These are phyloP conservation scores for Pisolithus tinctorius DNA, from an alignment of 768 basidiomycete species.

Conservation along the genomic window DNA sequence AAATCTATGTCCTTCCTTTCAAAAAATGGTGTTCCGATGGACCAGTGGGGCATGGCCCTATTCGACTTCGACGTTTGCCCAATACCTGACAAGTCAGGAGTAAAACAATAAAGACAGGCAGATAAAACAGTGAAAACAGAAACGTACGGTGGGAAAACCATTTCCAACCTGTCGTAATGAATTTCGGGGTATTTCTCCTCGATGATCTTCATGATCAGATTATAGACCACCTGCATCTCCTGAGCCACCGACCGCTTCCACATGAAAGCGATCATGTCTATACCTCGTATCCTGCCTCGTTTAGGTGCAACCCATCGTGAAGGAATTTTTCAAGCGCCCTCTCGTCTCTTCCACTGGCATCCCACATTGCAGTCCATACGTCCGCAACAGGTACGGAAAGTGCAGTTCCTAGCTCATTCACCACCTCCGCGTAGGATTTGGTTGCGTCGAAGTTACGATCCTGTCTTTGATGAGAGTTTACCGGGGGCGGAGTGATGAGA, in stretches of 20 bases:
- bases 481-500: constrained; percentile 80
- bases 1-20: no score
- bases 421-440: constrained; percentile 63
- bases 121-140: background rate
- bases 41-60: no score
- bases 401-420: constrained; percentile 49
- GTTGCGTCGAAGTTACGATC: constrained; percentile 57
- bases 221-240: constrained; percentile 54
- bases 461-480: constrained; percentile 55
- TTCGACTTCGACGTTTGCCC: no score
- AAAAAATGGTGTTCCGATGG: no score
- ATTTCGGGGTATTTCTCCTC: constrained; percentile 56
- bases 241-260: background rate
- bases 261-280: constrained; percentile 36
- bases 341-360: constrained; percentile 61
- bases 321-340: constrained; percentile 45
- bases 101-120: no score
- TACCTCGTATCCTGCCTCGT: constrained; percentile 66
- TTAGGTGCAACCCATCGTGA: constrained; percentile 78
- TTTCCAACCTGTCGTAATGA: constrained; percentile 52
- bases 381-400: constrained; percentile 61
- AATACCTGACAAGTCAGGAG: no score
- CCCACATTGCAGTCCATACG: constrained; percentile 67
- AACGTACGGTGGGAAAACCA: constrained; percentile 57
- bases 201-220: constrained; percentile 54